Base-by-base conservation (phyloP, 495 filamentous ascomycete species). In the Tuber umbilicatum region DNA sequence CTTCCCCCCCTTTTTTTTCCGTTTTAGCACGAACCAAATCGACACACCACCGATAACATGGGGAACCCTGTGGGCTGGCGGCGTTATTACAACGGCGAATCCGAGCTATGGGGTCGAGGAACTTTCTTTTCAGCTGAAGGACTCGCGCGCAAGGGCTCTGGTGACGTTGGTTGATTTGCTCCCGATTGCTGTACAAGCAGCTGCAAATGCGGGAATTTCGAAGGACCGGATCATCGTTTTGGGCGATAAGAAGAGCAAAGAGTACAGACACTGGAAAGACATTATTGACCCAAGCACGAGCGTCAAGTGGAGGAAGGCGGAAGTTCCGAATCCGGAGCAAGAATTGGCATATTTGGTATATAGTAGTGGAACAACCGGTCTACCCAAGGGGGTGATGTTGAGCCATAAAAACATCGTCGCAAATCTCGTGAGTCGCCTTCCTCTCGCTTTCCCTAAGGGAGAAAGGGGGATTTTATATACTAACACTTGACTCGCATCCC, bases 371-470 rank as follows among this genome's bases (percentile, higher is more conserved):
- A 97, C 94, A 0, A 97, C 94, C 0, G 94, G 94, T 21, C 83
- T 92, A 72, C 94, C 95, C 2, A 97, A 98, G 84, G 94, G 94
- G 27, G 94, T 97, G n/a, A 92, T 92, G 89, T 85, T 97, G 14
- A 91, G 88, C 60, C 94, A 98, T 81, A 79, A 83, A 71, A 97
- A 97, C 83, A 89, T 97, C 69, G 86, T 94, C 4, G 84, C 92
- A 76, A 95, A 97, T 82, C 81, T 86, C 12, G 74, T 90, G 86
- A 88, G 84, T 70, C 41, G 69, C 31, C 37, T 9, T 27, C 39
- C 39, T 23, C 6, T 17, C 21, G 17, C 72, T 37, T 3, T 19
- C n/a, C 21, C 38, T 21, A 45, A 21, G 45, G 35, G 17, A 5
- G 27, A 16, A 39, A n/a, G 19, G 43, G 21, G 19, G 42, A 38